Evolutionary conservation across 176 grass and related monocot species (phyloP), one percentile per base, ranked within the genome.

Genomic region (Alloteropsis semialata): DNA sequence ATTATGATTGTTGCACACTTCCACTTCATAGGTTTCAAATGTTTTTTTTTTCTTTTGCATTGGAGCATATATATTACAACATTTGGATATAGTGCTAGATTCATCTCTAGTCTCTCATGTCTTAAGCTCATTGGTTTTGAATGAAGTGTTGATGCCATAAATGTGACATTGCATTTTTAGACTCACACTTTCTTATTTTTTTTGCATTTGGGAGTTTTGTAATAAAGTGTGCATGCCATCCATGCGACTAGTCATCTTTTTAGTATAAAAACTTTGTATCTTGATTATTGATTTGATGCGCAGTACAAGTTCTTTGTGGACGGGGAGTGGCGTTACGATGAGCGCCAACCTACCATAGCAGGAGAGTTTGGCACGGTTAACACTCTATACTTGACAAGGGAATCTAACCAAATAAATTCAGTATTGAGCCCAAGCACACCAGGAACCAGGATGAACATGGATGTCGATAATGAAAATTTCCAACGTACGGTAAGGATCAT

Each of bases 241-340:
- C 7, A 17, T 75, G 44, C 44, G 16, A 19, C 62, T 3, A 19
- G 11, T 33, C 25, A 72, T 39, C 9, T 81, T 39, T 72, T 49
- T 48, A 43, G 49, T 65, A 33, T 42, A 36, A 45, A 48, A 61
- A 59, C 65, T 41, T 72, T 10, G 49, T 87, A 48, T 36, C 57
- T 50, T 59, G 28, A 7, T 82, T 83, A 53, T 85, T 82, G 32
- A 75, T 58, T 87, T 82, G n/a, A 76, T 69, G 15, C 73, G 44
- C 96, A 99, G 97, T 99, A 90, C 84, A 99, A 99, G 73, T 99
- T 99, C 62, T 94, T 38, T 87, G 97, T 99, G 79, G 97, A 96
- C 41, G 97, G 97, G 12, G 87, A 99, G 36, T 99, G 97, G 97
- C 82, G 80, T 74, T 89, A 99, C 48, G 96, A 99, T 78, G 96